phyloP scores from a whole-genome alignment of 2,329 filamentous ascomycete genomes.

The Elsinoe ampelina region DNA sequence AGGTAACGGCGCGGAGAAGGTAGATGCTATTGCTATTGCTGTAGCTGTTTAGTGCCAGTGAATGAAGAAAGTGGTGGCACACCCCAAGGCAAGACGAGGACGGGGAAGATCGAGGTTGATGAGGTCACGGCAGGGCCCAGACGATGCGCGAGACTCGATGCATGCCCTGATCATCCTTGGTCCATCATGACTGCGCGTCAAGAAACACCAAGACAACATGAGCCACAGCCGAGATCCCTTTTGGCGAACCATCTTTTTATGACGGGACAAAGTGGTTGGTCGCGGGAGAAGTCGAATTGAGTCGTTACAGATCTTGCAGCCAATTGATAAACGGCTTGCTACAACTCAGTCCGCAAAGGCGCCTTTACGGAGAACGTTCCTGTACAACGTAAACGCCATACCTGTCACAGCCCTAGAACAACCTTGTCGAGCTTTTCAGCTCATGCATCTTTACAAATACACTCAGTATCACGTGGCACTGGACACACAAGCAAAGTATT shows the following conservation, averaged over 20 bases:
- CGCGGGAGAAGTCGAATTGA: too few relatives aligned
- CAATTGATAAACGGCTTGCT: neutral
- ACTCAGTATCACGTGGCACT: neutral
- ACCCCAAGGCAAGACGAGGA: neutral
- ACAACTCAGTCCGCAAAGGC: neutral
- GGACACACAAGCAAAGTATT: neutral
- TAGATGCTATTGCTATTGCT: neutral
- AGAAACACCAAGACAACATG: neutral
- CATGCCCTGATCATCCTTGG: too few relatives aligned
- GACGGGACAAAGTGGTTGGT: neutral
- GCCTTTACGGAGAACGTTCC: neutral
- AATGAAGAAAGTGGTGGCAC: too few relatives aligned
- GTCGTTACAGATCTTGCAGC: neutral
- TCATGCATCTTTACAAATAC: neutral
- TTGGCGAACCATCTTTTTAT: neutral
- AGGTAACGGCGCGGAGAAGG: neutral
- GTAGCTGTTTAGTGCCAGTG: too few relatives aligned
- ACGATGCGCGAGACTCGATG: too few relatives aligned
- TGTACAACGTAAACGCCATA: neutral
- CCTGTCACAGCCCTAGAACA: neutral
- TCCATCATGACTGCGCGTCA: too few relatives aligned
- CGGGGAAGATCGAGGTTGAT: neutral
- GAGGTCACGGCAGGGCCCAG: neutral
- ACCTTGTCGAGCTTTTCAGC: neutral
- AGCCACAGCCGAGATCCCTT: neutral